Percentiles rank a stretch among this genome's conserved stretches.
These are phyloP conservation scores for Daldinia loculata DNA, from an alignment of 495 filamentous ascomycete species.

Conservation along the genomic window DNA sequence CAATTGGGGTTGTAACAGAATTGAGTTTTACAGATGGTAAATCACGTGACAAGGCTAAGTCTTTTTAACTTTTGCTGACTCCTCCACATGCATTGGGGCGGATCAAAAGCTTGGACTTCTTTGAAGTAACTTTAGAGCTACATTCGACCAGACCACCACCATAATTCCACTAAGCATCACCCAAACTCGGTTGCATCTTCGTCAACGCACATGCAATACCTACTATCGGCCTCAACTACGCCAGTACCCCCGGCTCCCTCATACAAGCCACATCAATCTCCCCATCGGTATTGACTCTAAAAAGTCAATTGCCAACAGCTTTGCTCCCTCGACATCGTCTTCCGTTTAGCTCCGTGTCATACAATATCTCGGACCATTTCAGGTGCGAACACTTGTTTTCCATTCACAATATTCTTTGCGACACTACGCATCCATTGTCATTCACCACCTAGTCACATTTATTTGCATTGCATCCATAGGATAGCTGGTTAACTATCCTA, in stretches of 20 bases:
- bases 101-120: constrained; percentile 15
- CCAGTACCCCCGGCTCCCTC: neutral
- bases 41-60: constrained; percentile 11
- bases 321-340: neutral
- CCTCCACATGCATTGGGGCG: constrained; percentile 9
- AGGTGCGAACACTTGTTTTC: neutral
- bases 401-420: neutral
- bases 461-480: neutral
- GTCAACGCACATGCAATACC: neutral
- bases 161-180: neutral
- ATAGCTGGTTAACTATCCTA: neutral
- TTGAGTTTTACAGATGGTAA: neutral
- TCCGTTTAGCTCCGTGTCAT: neutral
- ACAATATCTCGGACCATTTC: neutral
- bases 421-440: neutral
- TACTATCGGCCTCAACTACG: neutral
- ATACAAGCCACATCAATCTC: neutral
- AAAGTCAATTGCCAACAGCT: neutral
- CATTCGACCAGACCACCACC: neutral
- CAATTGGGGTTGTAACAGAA: neutral
- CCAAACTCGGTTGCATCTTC: neutral
- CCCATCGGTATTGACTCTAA: neutral
- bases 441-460: neutral
- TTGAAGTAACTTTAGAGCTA: constrained; percentile 4
- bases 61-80: neutral